Percentiles rank a stretch among this genome's conserved stretches.
phyloP scores from a whole-genome alignment of 345 rosid species.

The Lepidium africanum region DNA sequence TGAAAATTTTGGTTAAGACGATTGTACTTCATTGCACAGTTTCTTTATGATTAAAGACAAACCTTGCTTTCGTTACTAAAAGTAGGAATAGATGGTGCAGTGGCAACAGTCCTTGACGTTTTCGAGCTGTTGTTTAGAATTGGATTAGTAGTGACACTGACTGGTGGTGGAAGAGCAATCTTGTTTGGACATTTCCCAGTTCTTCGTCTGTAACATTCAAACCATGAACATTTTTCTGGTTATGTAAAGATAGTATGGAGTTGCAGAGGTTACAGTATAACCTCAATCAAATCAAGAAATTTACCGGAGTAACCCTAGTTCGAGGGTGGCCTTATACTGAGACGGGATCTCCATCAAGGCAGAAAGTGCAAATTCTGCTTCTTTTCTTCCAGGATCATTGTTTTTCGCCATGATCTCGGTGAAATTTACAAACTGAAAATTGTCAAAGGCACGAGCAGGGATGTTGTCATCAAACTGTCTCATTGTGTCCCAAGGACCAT shows the following conservation, averaged over 20 bases:
- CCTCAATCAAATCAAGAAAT: not conserved
- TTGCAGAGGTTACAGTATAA: not conserved
- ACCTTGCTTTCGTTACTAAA: conserved; percentile 46
- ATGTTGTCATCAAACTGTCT: conserved; percentile 83
- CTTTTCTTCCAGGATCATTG: conserved; percentile 42
- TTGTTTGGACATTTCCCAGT: conserved; percentile 42
- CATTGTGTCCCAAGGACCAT: conserved; percentile 91
- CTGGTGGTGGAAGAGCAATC: conserved; percentile 68
- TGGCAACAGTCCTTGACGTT: conserved; percentile 28
- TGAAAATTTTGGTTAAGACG: not conserved
- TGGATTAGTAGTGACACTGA: conserved; percentile 15
- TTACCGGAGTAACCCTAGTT: conserved; percentile 73
- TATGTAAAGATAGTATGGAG: not conserved
- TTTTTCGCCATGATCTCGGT: conserved; percentile 72
- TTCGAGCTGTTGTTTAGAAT: conserved; percentile 28
- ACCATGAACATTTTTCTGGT: not conserved
- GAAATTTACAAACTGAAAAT: conserved; percentile 89
- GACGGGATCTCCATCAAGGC: conserved; percentile 87
- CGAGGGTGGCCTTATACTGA: conserved; percentile 75
- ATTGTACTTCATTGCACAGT: not conserved
- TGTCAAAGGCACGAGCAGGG: conserved; percentile 71
- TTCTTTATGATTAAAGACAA: not conserved
- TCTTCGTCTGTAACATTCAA: conserved; percentile 23
- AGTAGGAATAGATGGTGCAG: conserved; percentile 28
- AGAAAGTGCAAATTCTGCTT: conserved; percentile 68